Conservation (phyloP, 176 grass and related monocot species). For the Ensete ventricosum region DNA sequence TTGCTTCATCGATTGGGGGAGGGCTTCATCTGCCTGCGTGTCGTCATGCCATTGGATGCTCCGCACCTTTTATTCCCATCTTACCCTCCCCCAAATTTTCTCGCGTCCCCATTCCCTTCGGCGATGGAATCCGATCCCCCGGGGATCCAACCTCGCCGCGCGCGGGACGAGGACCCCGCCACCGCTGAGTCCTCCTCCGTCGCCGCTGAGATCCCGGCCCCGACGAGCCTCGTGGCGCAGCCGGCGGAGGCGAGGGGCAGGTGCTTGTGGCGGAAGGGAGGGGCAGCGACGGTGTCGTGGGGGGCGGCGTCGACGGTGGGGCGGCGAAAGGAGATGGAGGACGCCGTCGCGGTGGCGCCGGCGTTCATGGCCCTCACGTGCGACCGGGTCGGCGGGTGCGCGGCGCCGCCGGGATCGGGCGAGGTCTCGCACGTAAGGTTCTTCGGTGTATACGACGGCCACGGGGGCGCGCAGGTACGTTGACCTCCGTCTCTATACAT, state of each 20-base stretch:
- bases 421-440: constrained; percentile 28
- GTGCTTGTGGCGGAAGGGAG: constrained; percentile 26
- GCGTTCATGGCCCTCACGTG: constrained; percentile 25
- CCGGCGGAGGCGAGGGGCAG: constrained; percentile 7
- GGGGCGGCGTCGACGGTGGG: constrained; percentile 26
- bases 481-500: neutral
- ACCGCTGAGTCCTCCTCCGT: neutral
- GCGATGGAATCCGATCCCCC: constrained; percentile 10
- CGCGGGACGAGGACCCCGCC: neutral
- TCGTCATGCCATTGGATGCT: constrained; percentile 5
- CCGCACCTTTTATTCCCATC: constrained; percentile 8
- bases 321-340: constrained; percentile 37
- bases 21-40: constrained; percentile 6
- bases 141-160: neutral
- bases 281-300: constrained; percentile 22
- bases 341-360: constrained; percentile 25
- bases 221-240: neutral
- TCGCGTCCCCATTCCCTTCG: neutral
- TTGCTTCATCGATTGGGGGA: neutral
- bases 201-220: neutral
- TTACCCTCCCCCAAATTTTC: neutral
- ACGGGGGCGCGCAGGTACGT: constrained; percentile 40
- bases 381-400: constrained; percentile 23
- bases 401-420: constrained; percentile 2
- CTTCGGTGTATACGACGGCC: constrained; percentile 43